These are phyloP conservation scores for Fusarium abutilonis DNA, from an alignment of 2,329 filamentous ascomycete species.

Conservation along the genomic window DNA sequence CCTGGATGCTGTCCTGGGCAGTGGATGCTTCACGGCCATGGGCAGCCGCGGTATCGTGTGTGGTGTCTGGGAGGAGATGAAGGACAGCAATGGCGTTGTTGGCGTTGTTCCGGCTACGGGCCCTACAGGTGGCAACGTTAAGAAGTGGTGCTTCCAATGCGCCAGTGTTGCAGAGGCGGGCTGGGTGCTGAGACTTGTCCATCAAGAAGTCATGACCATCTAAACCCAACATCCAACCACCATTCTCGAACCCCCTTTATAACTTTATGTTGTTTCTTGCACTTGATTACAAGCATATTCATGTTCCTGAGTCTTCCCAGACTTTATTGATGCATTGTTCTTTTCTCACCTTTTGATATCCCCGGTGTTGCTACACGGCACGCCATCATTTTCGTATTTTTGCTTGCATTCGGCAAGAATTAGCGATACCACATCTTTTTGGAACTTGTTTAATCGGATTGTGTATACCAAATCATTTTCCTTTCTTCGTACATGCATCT, in stretches of 20 bases:
- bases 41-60: slow-evolving; percentile 88
- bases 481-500: slow-evolving; percentile 36
- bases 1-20: slow-evolving; percentile 85
- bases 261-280: slow-evolving; percentile 9
- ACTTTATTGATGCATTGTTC: slow-evolving; percentile 18
- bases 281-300: slow-evolving; percentile 18
- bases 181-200: slow-evolving; percentile 66
- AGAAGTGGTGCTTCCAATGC: slow-evolving; percentile 73
- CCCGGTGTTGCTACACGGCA: slow-evolving; percentile 24
- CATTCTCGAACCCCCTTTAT: slow-evolving; percentile 4
- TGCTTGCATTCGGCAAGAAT: slow-evolving; percentile 13
- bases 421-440: slow-evolving; percentile 37
- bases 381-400: slow-evolving; percentile 22
- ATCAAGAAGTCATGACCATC: slow-evolving; percentile 62
- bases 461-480: slow-evolving; percentile 25
- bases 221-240: slow-evolving; percentile 25
- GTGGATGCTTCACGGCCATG: slow-evolving; percentile 84
- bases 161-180: slow-evolving; percentile 62
- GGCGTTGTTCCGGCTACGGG: slow-evolving; percentile 63
- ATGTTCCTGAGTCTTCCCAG: slow-evolving; percentile 1
- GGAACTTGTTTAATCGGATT: slow-evolving; percentile 23
- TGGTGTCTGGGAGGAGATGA: slow-evolving; percentile 84
- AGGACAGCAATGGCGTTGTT: slow-evolving; percentile 67
- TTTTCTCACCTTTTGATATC: slow-evolving; percentile 40
- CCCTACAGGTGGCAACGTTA: slow-evolving; percentile 63